Conservation (phyloP, 805 yeast species). For the Yarrowia divulgata region DNA sequence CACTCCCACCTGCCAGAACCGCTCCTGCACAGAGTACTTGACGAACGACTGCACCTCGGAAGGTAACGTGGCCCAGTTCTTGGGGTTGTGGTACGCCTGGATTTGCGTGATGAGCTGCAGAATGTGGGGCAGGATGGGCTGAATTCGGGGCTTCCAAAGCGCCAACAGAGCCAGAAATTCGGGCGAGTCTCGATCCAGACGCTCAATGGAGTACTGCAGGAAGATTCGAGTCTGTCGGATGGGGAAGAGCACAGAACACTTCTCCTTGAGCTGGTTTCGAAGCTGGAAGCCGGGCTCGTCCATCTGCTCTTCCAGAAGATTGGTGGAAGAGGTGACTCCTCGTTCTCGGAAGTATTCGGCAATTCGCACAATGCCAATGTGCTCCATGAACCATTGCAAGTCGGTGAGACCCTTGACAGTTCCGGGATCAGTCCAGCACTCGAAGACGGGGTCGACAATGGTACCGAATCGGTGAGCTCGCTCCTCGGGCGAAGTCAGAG, state of each 20-base stretch:
- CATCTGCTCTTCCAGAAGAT: conserved; percentile 79
- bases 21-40: conserved; percentile 84
- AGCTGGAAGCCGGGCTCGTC: conserved; percentile 85
- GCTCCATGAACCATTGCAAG: conserved; percentile 97
- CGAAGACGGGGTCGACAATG: conserved; percentile 91
- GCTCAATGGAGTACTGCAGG: conserved; percentile 94
- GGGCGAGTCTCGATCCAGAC: conserved; percentile 76
- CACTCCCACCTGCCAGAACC: conserved; percentile 99
- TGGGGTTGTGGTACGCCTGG: conserved; percentile 93
- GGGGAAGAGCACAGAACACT: conserved; percentile 94
- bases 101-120: conserved; percentile 86
- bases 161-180: conserved; percentile 73
- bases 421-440: conserved; percentile 90
- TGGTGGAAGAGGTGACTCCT: conserved; percentile 77
- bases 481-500: conserved; percentile 52
- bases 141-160: conserved; percentile 92
- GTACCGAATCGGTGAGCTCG: conserved; percentile 80
- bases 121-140: conserved; percentile 90
- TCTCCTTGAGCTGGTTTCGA: conserved; percentile 80
- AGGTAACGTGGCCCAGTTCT: conserved; percentile 87
- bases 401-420: conserved; percentile 90
- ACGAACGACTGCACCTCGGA: conserved; percentile 91
- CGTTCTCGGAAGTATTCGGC: conserved; percentile 88
- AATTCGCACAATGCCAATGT: conserved; percentile 91
- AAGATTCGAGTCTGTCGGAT: conserved; percentile 94